A percentile compares a stretch with the other conserved stretches of the same genome.
phyloP scores from a whole-genome alignment of 1,139 yeast species.

The Meyerozyma smithsonii region DNA sequence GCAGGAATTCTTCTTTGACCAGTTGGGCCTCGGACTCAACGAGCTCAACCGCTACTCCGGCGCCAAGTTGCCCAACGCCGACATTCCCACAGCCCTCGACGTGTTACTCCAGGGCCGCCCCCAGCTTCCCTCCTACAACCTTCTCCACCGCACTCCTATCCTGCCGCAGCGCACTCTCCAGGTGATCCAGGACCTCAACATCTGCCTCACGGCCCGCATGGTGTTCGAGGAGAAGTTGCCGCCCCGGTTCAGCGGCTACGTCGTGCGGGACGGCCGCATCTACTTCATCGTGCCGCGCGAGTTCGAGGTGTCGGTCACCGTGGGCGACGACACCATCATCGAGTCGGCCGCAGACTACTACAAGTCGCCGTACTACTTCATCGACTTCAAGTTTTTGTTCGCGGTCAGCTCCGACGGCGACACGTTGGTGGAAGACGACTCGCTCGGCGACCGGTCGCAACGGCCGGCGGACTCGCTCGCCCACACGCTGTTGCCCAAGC shows the following conservation, averaged over 20 bases:
- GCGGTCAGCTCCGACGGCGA: conserved; percentile 21
- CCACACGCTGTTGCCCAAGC: conserved; percentile 4
- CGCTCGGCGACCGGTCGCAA: neutral
- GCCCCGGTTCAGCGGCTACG: conserved; percentile 45
- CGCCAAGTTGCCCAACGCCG: conserved; percentile 89
- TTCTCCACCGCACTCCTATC: conserved; percentile 47
- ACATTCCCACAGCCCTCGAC: conserved; percentile 79
- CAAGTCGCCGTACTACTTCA: conserved; percentile 65
- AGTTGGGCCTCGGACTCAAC: conserved; percentile 45
- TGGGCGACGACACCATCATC: conserved; percentile 47
- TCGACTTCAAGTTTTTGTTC: conserved; percentile 68
- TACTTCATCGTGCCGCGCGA: conserved; percentile 61
- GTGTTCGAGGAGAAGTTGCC: conserved; percentile 68
- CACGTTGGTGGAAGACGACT: neutral
- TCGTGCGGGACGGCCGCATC: conserved; percentile 71
- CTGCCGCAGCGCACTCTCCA: conserved; percentile 55
- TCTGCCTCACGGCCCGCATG: conserved; percentile 68
- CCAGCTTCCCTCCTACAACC: conserved; percentile 61
- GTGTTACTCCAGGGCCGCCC: conserved; percentile 79
- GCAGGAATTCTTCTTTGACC: conserved; percentile 72
- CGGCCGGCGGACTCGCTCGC: neutral
- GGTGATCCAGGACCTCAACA: conserved; percentile 66
- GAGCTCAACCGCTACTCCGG: conserved; percentile 65
- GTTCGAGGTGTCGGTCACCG: conserved; percentile 66
- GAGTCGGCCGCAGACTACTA: conserved; percentile 40